Base-by-base conservation (phyloP, 2,329 filamentous ascomycete genomes). In the Boeremia exigua region DNA sequence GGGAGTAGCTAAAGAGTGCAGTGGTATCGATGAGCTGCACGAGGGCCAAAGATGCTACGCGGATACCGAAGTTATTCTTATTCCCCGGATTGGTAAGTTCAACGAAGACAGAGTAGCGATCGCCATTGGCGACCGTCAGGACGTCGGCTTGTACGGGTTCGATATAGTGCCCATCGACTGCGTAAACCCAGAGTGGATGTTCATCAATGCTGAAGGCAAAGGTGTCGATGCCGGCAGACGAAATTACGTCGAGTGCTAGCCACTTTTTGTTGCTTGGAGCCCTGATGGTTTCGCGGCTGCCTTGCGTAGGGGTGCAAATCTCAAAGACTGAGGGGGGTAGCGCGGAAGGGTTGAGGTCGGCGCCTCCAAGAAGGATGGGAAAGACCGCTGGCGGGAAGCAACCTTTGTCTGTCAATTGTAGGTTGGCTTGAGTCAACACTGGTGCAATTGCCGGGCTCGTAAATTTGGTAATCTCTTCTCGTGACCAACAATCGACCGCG, bases 21-120 rank as follows among this genome's bases (percentile, higher is more conserved):
- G 79, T 77, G 1, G 81, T 84, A 12, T 78, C 77, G 28, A 88
- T 77, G 49, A 87, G 78, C 65, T 88, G 86, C 10, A 81, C 79
- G 2, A 78, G 69, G 28, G 75, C 77, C 12, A 75, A 72, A 14
- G 82, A 80, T 25, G 81, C 80, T 36, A 83, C 75, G 2, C 86
- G 84, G 29, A 87, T 80, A 6, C 80, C 80, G 67, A 84, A 88
- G 8, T 45, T 28, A 23, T 53, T 42, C 54, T 81, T 73, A 0
- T 81, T 81, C 0, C 77, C 61, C 1, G 64, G 66, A 36, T 79
- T 76, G 37, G 79, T 70, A 4, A 84, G 72, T 54, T 79, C 70
- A 58, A 84, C 62, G 43, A 85, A 65, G 1, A 85, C 74, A 0
- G 82, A 84, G 63, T 81, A 84, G 5, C 84, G 78, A 57, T 82